A percentile compares a stretch with the other conserved stretches of the same genome.
Evolutionary conservation across 78 protist species (phyloP).

Genomic region (Dictyostelium brefeldianum): DNA sequence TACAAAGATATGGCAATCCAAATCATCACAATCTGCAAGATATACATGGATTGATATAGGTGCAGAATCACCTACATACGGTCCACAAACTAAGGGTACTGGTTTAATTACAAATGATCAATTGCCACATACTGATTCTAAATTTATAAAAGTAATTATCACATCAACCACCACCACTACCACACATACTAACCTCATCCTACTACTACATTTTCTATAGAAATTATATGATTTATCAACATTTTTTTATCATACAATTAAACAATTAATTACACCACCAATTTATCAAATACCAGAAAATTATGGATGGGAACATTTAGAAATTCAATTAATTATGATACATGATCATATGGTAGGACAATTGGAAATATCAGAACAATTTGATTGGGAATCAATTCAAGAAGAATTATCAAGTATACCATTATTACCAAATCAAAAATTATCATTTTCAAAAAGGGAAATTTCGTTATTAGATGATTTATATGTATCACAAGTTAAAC

Average conservation of each 20-base stretch:
- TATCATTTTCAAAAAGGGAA: conserved; percentile 36
- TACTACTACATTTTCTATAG: background rate
- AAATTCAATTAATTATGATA: conserved; percentile 64
- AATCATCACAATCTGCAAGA: conserved; percentile 10
- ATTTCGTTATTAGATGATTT: conserved; percentile 36
- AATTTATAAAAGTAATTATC: background rate
- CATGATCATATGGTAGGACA: conserved; percentile 66
- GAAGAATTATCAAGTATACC: background rate
- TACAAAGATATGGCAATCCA: conserved; percentile 61
- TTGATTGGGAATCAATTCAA: conserved; percentile 63
- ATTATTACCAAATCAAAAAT: background rate
- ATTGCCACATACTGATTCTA: conserved; percentile 3
- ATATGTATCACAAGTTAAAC: conserved; percentile 56
- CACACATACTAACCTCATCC: background rate
- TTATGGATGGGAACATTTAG: conserved; percentile 37
- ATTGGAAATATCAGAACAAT: conserved; percentile 40
- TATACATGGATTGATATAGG: conserved; percentile 63
- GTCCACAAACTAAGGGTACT: conserved; percentile 74
- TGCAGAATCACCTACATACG: conserved; percentile 25
- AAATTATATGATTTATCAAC: conserved; percentile 15
- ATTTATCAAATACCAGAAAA: background rate
- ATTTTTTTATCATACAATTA: conserved; percentile 38
- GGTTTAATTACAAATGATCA: conserved; percentile 11
- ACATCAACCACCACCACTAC: too few relatives aligned
- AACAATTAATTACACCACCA: conserved; percentile 47